phyloP scores from a whole-genome alignment of 371 early-diverging fungal species.

The Saksenaea oblongispora region DNA sequence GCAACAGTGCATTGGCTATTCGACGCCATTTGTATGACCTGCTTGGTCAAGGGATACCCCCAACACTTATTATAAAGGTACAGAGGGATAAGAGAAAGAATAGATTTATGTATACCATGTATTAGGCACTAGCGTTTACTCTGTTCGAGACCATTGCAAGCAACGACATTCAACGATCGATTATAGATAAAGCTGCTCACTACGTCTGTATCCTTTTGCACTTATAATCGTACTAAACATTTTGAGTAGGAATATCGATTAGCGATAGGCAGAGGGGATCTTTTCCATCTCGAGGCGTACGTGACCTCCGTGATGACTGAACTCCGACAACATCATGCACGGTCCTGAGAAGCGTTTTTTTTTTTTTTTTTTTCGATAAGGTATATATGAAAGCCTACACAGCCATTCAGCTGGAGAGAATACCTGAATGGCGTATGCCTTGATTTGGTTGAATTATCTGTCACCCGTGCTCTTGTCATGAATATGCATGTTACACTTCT shows the following conservation, averaged over 20 bases:
- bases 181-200: conserved; percentile 79
- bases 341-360: neutral
- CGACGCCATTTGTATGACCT: conserved; percentile 87
- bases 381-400: too few species aligned
- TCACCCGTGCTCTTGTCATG: too few species aligned
- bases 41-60: conserved; percentile 89
- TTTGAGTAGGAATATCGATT: conserved; percentile 80
- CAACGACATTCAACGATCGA: conserved; percentile 60
- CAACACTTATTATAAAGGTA: conserved; percentile 81
- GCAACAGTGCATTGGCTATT: conserved; percentile 63
- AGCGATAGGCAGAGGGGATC: conserved; percentile 87
- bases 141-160: conserved; percentile 65
- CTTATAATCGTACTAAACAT: neutral
- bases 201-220: conserved; percentile 55
- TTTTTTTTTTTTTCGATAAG: too few species aligned
- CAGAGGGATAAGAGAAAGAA: neutral
- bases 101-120: neutral
- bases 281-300: conserved; percentile 99
- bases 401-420: too few species aligned
- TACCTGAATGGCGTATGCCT: too few species aligned
- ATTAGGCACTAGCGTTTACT: conserved; percentile 70
- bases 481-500: too few species aligned
- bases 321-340: neutral
- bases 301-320: conserved; percentile 83
- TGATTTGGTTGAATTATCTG: too few species aligned